These are phyloP conservation scores for Colletotrichum caudatum DNA, from an alignment of 2,329 filamentous ascomycete genomes.

Conservation along the genomic window DNA sequence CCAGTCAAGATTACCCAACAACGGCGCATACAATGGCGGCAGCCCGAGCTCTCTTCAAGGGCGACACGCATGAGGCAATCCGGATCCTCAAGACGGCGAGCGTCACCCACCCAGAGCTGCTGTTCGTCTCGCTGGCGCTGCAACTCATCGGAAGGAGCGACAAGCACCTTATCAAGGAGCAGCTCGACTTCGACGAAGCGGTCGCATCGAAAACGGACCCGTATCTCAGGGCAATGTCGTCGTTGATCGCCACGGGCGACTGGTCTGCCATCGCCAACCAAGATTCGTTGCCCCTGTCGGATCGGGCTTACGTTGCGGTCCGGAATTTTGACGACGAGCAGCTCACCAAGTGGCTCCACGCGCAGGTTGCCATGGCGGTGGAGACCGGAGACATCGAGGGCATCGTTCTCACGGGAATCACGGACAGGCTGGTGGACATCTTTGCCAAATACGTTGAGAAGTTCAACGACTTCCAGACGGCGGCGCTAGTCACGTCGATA, in stretches of 20 bases:
- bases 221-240: slow-evolving; percentile 83
- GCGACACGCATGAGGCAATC: slow-evolving; percentile 75
- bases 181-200: slow-evolving; percentile 69
- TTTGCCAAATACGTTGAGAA: slow-evolving; percentile 81
- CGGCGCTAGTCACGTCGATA: slow-evolving; percentile 79
- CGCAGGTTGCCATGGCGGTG: slow-evolving; percentile 71
- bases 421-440: slow-evolving; percentile 78
- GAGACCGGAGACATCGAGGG: slow-evolving; percentile 79
- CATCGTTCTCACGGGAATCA: slow-evolving; percentile 82
- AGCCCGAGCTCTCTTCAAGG: slow-evolving; percentile 80
- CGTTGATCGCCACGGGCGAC: slow-evolving; percentile 80
- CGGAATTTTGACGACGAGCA: slow-evolving; percentile 72
- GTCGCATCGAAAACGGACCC: slow-evolving; percentile 77
- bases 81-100: slow-evolving; percentile 77
- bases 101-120: slow-evolving; percentile 70
- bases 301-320: slow-evolving; percentile 80
- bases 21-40: slow-evolving; percentile 78
- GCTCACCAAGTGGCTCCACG: slow-evolving; percentile 75
- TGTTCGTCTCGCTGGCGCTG: slow-evolving; percentile 76
- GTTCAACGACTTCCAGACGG: slow-evolving; percentile 83
- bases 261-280: slow-evolving; percentile 82
- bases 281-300: slow-evolving; percentile 77
- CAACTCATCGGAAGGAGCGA: slow-evolving; percentile 69
- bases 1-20: slow-evolving; percentile 62
- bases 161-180: slow-evolving; percentile 57